A percentile compares a stretch with the other conserved stretches of the same genome.
Conservation (phyloP, 768 basidiomycete genomes). For the Termitomyces sp. region DNA sequence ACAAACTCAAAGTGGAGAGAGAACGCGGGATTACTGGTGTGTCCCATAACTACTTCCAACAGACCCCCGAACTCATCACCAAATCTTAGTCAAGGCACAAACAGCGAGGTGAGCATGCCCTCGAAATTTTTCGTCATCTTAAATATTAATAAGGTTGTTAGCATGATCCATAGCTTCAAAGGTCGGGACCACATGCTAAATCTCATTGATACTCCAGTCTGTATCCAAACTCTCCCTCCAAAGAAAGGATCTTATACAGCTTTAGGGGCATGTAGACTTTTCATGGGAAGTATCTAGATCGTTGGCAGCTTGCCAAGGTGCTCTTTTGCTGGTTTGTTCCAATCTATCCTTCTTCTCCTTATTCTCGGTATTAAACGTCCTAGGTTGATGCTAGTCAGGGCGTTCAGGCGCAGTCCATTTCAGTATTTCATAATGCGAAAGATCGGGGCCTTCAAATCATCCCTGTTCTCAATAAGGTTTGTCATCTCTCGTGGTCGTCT, state of each 20-base stretch:
- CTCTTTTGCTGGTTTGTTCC: slow-evolving; percentile 51
- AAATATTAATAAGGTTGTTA: slow-evolving; percentile 24
- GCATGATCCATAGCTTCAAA: slow-evolving; percentile 73
- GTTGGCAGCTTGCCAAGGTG: slow-evolving; percentile 92
- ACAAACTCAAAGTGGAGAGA: slow-evolving; percentile 95
- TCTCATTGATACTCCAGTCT: slow-evolving; percentile 92
- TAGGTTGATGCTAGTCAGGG: slow-evolving; percentile 98
- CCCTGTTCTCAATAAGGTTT: slow-evolving; percentile 90
- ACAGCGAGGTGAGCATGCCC: slow-evolving; percentile 66
- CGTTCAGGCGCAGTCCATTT: slow-evolving; percentile 95
- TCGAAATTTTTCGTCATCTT: slow-evolving; percentile 2
- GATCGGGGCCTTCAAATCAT: slow-evolving; percentile 82
- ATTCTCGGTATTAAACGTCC: not conserved
- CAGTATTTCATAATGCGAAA: slow-evolving; percentile 86
- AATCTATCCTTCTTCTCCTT: not conserved
- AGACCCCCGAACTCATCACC: not conserved
- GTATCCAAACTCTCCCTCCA: slow-evolving; percentile 14
- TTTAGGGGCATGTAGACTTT: slow-evolving; percentile 94
- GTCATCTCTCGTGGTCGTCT: not conserved
- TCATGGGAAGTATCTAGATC: slow-evolving; percentile 95
- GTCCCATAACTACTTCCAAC: not conserved
- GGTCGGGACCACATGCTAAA: slow-evolving; percentile 76
- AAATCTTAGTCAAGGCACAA: slow-evolving; percentile 82
- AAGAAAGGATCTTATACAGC: not conserved
- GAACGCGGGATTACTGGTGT: slow-evolving; percentile 94